Base-by-base conservation (phyloP, 768 basidiomycete genomes). In the Suillus variegatus region DNA sequence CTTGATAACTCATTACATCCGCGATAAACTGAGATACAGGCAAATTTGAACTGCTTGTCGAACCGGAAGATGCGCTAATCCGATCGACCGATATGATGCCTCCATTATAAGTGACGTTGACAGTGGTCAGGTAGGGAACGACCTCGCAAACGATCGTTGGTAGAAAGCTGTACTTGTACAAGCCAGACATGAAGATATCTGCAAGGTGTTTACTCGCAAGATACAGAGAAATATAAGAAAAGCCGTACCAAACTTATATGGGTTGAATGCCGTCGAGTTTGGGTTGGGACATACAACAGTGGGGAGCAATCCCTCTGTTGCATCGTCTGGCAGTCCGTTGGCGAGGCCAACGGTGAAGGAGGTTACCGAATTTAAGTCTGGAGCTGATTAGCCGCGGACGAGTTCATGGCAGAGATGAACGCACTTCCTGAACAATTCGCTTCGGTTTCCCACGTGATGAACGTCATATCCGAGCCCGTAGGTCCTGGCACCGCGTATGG, bases 151-250 rank as follows among this genome's bases (percentile, higher is more conserved):
- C 13, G 1, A 36, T 60, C 4, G 51, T 18, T 1, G 68, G 57
- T 1, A 71, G 52, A 28, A 72, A 72, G 40, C 8, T 5, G 35
- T 71, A 72, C 47, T 62, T 69, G 62, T 56, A 55, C 22, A 63
- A 41, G 7, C 64, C 65, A 36, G 40, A 22, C 43, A 58, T 64
- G 36, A 25, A 62, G 22, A 57, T 16, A 32, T 6, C 22, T 25
- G 35, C 12, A 36, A 25, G n/a, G 0, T 28, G 6, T 22, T 63
- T 41, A 68, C 64, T 61, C 43, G 66, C 64, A 61, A 54, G 65
- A 60, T 1, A 28, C 16, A 2, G 2, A 58, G 16, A 2, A 35
- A 13, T 63, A 16, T 28, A 28, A 14, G 20, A 22, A 52, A n/a
- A 28, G 18, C 8, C 62, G 12, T 40, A 63, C 62, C 38, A 56